Percentiles rank a stretch among this genome's conserved stretches.
Conservation (phyloP, 2,329 filamentous ascomycete genomes). For the Cercospora canescens region DNA sequence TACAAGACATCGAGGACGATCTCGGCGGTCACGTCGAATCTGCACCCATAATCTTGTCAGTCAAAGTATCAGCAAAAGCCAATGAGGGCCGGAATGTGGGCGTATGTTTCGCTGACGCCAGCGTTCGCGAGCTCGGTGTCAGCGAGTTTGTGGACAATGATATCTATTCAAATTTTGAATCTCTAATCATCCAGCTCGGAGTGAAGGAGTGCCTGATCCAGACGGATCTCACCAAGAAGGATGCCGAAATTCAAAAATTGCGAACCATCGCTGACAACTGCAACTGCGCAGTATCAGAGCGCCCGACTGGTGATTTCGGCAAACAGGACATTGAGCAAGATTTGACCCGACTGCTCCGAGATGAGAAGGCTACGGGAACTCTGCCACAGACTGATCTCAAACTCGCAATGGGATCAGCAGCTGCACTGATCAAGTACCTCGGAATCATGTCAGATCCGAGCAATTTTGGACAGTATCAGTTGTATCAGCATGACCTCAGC, state of each 20-base stretch:
- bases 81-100: constrained; percentile 83
- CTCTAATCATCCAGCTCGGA: constrained; percentile 90
- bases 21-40: constrained; percentile 82
- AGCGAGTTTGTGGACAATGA: constrained; percentile 99
- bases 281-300: constrained; percentile 83
- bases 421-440: constrained; percentile 92
- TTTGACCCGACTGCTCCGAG: constrained; percentile 79
- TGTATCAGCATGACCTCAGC: constrained; percentile 94
- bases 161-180: constrained; percentile 96
- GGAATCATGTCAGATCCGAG: constrained; percentile 85
- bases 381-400: constrained; percentile 91
- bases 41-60: constrained; percentile 90
- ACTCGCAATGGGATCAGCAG: constrained; percentile 91
- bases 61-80: constrained; percentile 89
- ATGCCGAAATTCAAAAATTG: constrained; percentile 84
- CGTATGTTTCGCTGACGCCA: constrained; percentile 97
- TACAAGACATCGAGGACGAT: constrained; percentile 96
- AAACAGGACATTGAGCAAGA: constrained; percentile 96
- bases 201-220: constrained; percentile 93
- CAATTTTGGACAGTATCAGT: constrained; percentile 95
- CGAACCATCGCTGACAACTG: constrained; percentile 89
- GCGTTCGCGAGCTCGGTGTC: constrained; percentile 89
- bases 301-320: constrained; percentile 74
- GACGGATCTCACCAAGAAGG: constrained; percentile 74
- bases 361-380: constrained; percentile 73